Evolutionary conservation across 2,329 filamentous ascomycete genomes (phyloP), one percentile per base, ranked within the genome.

Genomic region (Diaporthe citriasiana): DNA sequence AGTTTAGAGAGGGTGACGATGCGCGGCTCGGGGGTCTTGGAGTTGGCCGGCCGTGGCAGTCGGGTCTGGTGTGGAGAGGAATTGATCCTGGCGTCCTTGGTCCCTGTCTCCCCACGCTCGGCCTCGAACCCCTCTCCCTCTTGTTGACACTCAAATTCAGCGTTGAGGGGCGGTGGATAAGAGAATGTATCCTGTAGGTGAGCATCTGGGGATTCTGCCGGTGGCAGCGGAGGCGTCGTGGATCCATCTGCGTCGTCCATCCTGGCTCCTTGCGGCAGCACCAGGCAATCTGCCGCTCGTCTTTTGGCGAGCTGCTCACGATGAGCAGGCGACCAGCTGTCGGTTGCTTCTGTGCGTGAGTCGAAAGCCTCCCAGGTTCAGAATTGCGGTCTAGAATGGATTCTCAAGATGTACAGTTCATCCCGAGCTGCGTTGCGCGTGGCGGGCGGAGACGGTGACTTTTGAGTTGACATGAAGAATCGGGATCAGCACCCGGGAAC

Each of bases 31-130:
- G 71, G 60, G 10, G 68, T 72, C 47, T 56, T 77, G 50, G 53
- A 60, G 51, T 42, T 71, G 42, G 57, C 47, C 65, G 47, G 71
- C 40, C 59, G 75, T 68, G 74, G 68, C 22, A 71, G 60, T 69
- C 50, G 79, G 66, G 77, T 78, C 17, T 79, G 70, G 45, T 63
- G 79, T 30, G 75, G 71, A 33, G 70, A 73, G 59, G 76, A 77
- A 40, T 75, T 30, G 10, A 72, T 63, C n/a, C 42, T 47, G 35
- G 70, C 51, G 6, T 66, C 71, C 15, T 68, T 53, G 7, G 22
- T 69, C 3, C 59, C 55, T 47, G 38, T 57, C 12, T 75, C 60
- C 25, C n/a, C 35, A n/a, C 47, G 30, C 17, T 45, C 68, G 10
- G 27, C 25, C 10, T 25, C 25, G 19, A 19, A 45, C 30, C 38